A percentile compares a stretch with the other conserved stretches of the same genome.
Conservation (phyloP, 1,284 basidiomycete species). For the Moniliella sp. region DNA sequence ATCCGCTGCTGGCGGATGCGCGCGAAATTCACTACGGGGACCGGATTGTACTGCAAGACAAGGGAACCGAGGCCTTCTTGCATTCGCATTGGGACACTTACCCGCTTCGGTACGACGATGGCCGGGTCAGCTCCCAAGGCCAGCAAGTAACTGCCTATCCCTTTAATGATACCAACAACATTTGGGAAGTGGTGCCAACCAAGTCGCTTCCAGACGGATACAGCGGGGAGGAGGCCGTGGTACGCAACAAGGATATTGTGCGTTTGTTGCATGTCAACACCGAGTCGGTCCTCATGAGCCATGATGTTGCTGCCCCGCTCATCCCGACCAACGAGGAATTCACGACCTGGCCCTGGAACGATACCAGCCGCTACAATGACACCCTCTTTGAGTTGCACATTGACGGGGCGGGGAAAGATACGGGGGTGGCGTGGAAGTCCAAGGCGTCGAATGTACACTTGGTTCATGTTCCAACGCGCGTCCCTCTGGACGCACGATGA, state of each 20-base stretch:
- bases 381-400: constrained; percentile 25
- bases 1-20: constrained; percentile 69
- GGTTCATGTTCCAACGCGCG: constrained; percentile 67
- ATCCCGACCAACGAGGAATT: constrained; percentile 98
- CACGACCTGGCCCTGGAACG: constrained; percentile 43
- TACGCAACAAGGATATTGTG: constrained; percentile 67
- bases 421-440: constrained; percentile 8
- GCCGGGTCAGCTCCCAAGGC: constrained; percentile 80
- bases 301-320: constrained; percentile 87
- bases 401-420: constrained; percentile 6
- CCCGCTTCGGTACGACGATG: constrained; percentile 83
- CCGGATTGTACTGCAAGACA: constrained; percentile 65
- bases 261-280: constrained; percentile 75
- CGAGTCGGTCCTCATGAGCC: constrained; percentile 61
- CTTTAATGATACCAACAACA: constrained; percentile 75
- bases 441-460: constrained; percentile 22
- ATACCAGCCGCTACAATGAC: constrained; percentile 34
- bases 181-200: constrained; percentile 85
- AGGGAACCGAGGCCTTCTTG: constrained; percentile 71
- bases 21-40: constrained; percentile 86
- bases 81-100: constrained; percentile 79
- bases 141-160: constrained; percentile 98
- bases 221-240: constrained; percentile 59
- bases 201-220: constrained; percentile 51
- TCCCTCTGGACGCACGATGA: constrained; percentile 80